Evolutionary conservation across 2,329 filamentous ascomycete species (phyloP).

Genomic region (Scytalidium sp.): DNA sequence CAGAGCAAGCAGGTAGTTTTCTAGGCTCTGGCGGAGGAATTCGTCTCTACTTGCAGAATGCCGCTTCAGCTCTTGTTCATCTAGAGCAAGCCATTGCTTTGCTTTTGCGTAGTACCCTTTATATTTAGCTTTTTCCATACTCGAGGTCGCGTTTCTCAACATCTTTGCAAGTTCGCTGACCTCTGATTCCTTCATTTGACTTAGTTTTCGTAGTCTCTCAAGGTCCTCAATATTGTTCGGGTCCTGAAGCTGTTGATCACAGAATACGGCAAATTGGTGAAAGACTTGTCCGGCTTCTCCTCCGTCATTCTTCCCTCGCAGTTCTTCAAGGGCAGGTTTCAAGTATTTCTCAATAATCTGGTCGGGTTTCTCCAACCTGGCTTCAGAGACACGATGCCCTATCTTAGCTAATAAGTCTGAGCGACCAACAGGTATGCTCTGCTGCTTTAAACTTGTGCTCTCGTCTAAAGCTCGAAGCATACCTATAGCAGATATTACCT

Average conservation of each 20-base stretch:
- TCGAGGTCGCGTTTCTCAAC: constrained; percentile 34
- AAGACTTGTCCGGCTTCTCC: constrained; percentile 83
- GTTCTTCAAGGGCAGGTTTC: constrained; percentile 75
- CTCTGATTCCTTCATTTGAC: constrained; percentile 78
- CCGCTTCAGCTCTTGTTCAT: constrained; percentile 80
- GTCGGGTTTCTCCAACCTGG: constrained; percentile 86
- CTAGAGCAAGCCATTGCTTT: constrained; percentile 86
- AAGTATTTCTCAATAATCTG: constrained; percentile 86
- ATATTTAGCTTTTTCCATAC: constrained; percentile 53
- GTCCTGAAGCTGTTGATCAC: constrained; percentile 89
- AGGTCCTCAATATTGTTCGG: constrained; percentile 82
- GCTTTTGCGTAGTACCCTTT: constrained; percentile 65
- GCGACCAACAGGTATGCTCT: constrained; percentile 68
- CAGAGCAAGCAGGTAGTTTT: constrained; percentile 88
- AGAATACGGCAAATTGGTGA: constrained; percentile 93
- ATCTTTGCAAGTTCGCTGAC: constrained; percentile 68
- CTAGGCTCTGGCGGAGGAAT: constrained; percentile 83
- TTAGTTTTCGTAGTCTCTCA: constrained; percentile 73
- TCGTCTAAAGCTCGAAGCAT: constrained; percentile 76
- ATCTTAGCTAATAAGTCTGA: constrained; percentile 83
- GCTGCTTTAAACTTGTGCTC: constrained; percentile 58
- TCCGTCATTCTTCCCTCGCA: constrained; percentile 66
- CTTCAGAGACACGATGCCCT: constrained; percentile 84
- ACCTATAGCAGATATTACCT: constrained; percentile 82
- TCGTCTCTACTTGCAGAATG: constrained; percentile 73